A percentile compares a stretch with the other conserved stretches of the same genome.
phyloP scores from a whole-genome alignment of 768 basidiomycete genomes.

The Russula sp. region DNA sequence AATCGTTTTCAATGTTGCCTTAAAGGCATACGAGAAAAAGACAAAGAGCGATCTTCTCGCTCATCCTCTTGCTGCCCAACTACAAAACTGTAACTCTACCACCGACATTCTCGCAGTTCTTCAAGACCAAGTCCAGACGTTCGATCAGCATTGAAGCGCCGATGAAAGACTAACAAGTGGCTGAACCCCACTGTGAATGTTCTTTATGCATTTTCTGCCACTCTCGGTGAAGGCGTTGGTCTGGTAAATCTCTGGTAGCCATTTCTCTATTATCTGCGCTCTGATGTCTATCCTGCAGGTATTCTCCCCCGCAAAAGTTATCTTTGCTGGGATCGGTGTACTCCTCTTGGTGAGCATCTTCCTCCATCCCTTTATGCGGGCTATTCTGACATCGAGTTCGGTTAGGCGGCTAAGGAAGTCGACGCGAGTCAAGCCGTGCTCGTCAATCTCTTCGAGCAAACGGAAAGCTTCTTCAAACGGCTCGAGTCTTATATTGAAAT shows the following conservation, averaged over 20 bases:
- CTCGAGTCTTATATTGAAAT: neutral
- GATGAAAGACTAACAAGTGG: neutral
- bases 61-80: neutral
- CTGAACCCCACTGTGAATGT: neutral
- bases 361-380: neutral
- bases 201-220: neutral
- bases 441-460: neutral
- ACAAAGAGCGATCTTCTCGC: neutral
- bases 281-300: neutral
- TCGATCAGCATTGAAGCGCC: neutral
- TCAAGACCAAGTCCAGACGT: neutral
- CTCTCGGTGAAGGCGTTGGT: neutral
- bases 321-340: neutral
- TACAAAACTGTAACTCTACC: neutral
- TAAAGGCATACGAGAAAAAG: neutral
- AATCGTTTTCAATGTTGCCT: conserved; percentile 1
- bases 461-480: neutral
- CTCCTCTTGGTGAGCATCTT: neutral
- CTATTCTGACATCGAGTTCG: neutral
- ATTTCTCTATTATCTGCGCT: neutral
- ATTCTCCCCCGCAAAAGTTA: neutral
- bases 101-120: neutral
- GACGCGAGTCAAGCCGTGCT: neutral
- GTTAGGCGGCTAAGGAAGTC: neutral
- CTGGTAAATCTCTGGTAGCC: neutral